Evolutionary conservation across 306 rosid genomes (phyloP), one percentile per base, ranked within the genome.

Genomic region (Arachis hypogaea): DNA sequence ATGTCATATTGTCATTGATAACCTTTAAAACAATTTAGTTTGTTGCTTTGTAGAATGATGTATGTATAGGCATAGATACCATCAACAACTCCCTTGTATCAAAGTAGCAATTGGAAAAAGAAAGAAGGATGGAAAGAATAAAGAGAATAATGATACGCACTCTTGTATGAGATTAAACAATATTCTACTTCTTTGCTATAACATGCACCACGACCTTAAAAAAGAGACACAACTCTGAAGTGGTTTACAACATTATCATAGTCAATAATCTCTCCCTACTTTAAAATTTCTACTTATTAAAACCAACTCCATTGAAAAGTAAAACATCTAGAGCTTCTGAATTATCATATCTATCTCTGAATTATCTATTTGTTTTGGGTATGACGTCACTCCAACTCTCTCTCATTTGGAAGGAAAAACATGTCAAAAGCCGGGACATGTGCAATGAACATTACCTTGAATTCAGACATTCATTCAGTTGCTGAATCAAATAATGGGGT

Each of bases 341-440:
- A 22, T 22, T 22, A 9, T 54, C 49, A 55, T 55, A 47, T 28
- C 4, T 30, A 43, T 54, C 59, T 11, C 67, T 18, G 63, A 41
- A 43, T 22, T 14, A 41, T 68, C 66, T 63, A 22, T 22, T 22
- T 22, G 28, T 40, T 29, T 69, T 36, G 36, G 74, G 59, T 45
- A 65, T 59, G 45, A n/a, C 9, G 56, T 7, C 42, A 45, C 79
- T 40, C 28, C 11, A 22, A 22, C 56, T 57, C 62, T 58, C 52
- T 82, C 59, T 68, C 69, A 38, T 58, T 52, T 52, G 76, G 69
- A 22, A 36, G 60, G 75, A 64, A 64, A 56, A 33, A 77, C 69
- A 73, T 59, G 67, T 68, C 63, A 69, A 28, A 57, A 75, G 38
- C 38, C 40, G 65, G 59, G 68, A 30, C 16, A 49, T 9, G 30